Conservation (phyloP, 495 filamentous ascomycete genomes). For the Bathelium albidoporum region DNA sequence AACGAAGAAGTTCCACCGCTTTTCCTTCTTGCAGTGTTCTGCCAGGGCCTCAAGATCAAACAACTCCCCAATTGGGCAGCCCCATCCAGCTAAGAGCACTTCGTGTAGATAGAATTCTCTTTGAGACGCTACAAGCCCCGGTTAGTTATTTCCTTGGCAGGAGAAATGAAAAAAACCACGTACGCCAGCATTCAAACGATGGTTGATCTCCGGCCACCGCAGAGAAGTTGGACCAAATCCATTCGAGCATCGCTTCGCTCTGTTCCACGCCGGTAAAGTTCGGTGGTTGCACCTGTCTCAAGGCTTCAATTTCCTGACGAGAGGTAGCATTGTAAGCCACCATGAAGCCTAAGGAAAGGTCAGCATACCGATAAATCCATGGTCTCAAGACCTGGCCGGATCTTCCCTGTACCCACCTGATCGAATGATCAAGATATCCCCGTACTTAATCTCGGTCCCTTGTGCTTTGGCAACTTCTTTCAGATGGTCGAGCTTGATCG, state of each 20-base stretch:
- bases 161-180: not conserved
- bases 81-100: conserved; percentile 26
- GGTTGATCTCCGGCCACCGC: conserved; percentile 29
- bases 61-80: conserved; percentile 27
- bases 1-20: conserved; percentile 25
- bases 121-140: conserved; percentile 7
- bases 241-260: conserved; percentile 33
- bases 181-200: conserved; percentile 29
- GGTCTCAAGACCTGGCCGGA: no score
- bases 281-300: conserved; percentile 28
- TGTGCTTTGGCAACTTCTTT: conserved; percentile 38
- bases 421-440: conserved; percentile 47
- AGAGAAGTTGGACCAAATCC: conserved; percentile 30
- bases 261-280: conserved; percentile 43
- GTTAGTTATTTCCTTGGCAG: not conserved
- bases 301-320: conserved; percentile 25
- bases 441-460: conserved; percentile 40
- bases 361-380: no score
- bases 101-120: conserved; percentile 24
- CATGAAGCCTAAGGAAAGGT: conserved; percentile 43
- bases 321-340: conserved; percentile 25
- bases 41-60: conserved; percentile 25
- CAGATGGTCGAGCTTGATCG: conserved; percentile 38
- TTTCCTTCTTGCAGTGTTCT: conserved; percentile 20
- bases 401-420: conserved; percentile 32